Conservation (phyloP, 345 rosid species). For the Diplotaxis tenuifolia region DNA sequence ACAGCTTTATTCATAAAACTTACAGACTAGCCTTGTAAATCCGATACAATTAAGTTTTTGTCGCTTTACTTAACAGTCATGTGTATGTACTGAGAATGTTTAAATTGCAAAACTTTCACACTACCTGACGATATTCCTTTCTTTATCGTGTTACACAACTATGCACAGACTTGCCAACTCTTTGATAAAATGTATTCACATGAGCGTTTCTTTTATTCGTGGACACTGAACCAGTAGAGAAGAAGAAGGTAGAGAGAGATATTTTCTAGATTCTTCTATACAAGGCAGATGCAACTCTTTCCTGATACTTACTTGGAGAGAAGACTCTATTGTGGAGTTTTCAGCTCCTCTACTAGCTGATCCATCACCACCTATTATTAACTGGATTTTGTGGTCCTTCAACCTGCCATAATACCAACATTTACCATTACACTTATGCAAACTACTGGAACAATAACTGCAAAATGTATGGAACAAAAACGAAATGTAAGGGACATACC, state of each 20-base stretch:
- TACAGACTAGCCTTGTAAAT: background rate
- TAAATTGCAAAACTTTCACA: background rate
- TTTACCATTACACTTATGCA: slow-evolving; percentile 2
- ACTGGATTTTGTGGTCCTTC: slow-evolving; percentile 16
- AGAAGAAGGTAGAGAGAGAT: slow-evolving; percentile 9
- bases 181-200: background rate
- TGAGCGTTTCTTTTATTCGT: background rate
- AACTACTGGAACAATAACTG: background rate
- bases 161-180: background rate
- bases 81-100: background rate
- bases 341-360: slow-evolving; percentile 17
- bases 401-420: slow-evolving; percentile 12
- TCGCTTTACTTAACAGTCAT: background rate
- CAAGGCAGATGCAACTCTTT: slow-evolving; percentile 5
- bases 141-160: background rate
- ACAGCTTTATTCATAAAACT: background rate
- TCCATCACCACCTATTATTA: background rate
- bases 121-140: background rate
- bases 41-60: background rate
- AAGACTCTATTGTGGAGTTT: background rate
- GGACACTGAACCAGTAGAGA: background rate
- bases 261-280: slow-evolving; percentile 15
- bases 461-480: too few species aligned
- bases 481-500: too few species aligned
- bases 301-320: slow-evolving; percentile 23